Evolutionary conservation across 2,329 filamentous ascomycete species (phyloP).

Genomic region (Diaporthe longicolla): DNA sequence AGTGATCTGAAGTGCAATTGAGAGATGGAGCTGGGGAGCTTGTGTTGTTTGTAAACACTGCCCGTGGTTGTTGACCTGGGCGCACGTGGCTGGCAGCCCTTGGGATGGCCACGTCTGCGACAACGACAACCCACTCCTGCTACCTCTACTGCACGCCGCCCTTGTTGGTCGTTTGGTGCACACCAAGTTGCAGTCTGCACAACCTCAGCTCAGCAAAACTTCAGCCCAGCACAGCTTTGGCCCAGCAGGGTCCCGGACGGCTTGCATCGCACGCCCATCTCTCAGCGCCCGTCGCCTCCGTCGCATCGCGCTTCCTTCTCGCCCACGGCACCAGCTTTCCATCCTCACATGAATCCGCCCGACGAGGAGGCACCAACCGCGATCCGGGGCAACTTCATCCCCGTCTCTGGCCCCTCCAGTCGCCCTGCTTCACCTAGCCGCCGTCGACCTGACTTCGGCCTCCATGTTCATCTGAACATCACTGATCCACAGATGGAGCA

Average conservation of each 20-base stretch:
- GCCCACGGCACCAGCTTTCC: neutral
- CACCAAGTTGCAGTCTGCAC: neutral
- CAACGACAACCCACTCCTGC: neutral
- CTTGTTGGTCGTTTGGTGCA: no score
- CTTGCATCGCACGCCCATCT: neutral
- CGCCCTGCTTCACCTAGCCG: slow-evolving; percentile 55
- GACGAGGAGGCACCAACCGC: slow-evolving; percentile 46
- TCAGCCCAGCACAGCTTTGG: neutral
- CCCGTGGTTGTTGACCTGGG: neutral
- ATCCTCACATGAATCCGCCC: slow-evolving; percentile 39
- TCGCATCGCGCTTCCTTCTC: neutral
- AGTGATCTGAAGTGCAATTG: no score
- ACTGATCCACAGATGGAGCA: slow-evolving; percentile 65
- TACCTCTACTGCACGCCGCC: neutral
- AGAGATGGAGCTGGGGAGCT: neutral
- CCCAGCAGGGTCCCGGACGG: no score
- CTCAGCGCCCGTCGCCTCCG: neutral
- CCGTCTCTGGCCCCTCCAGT: slow-evolving; percentile 49
- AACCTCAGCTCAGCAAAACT: no score
- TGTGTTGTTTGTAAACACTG: neutral
- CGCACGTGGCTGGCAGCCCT: neutral
- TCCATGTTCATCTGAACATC: slow-evolving; percentile 63
- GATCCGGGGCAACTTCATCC: slow-evolving; percentile 56
- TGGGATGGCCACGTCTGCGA: slow-evolving; percentile 3
- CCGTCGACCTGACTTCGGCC: slow-evolving; percentile 54